Base-by-base conservation (phyloP, 371 early-diverging fungal species). In the Mucor racemosus region DNA sequence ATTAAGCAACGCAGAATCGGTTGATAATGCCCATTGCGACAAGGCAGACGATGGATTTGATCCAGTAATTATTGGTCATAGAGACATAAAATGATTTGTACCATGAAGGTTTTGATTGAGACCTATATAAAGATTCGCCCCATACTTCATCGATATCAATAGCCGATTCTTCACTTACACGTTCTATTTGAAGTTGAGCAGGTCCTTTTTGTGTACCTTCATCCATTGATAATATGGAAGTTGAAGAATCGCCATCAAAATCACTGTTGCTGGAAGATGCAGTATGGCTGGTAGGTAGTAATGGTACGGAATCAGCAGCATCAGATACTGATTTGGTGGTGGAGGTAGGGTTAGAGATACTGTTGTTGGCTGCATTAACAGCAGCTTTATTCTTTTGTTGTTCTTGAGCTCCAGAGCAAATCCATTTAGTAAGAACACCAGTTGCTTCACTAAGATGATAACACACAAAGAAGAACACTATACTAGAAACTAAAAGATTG, bases 391-490 rank as follows among this genome's bases (percentile, higher is more conserved):
- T n/a, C 13, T 41, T 41, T 34, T 56, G 54, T 46, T 55, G 63
- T 44, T 68, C 48, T 68, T 61, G 34, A 46, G 62, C 67, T 38
- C 67, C 67, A 13, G 65, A 60, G 39, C 71, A 71, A 13, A 80
- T 61, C 82, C 85, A 85, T 42, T 74, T 65, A 3, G 85, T 77
- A 34, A 89, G 72, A 6, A 73, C 76, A 13, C 81, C 82, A 3
- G 89, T 86, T 1, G 88, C 79, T 13, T 78, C 68, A 34, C 79
- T 85, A 26, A 89, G 71, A 34, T 79, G 64, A 68, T 85, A 80
- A 35, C 88, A 83, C n/a, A 88, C 65, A 46, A 68, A 78, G 11
- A 89, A 40, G 70, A 92, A 92, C 31, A 89, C 59, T 15, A 86
- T 39, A 9, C 77, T 76, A 1, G 84, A 80, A 0, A 88, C 50